These are phyloP conservation scores for Globisporangium polare DNA, from an alignment of 352 stramenopile genomes.

Conservation along the genomic window DNA sequence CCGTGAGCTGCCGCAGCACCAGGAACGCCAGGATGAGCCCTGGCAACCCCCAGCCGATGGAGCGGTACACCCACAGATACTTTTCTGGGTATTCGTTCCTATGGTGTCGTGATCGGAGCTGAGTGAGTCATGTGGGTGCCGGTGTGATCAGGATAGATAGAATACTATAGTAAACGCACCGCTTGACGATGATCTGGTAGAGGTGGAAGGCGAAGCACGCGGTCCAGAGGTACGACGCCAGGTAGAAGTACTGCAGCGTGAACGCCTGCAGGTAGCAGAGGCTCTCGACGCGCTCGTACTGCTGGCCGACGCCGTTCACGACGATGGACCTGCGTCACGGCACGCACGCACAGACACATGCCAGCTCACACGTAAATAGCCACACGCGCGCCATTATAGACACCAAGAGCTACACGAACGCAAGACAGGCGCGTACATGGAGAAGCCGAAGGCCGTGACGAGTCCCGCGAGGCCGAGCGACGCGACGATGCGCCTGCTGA, in stretches of 20 bases:
- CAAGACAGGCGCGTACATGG: slow-evolving; percentile 29
- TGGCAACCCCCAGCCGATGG: slow-evolving; percentile 62
- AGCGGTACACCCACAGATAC: slow-evolving; percentile 55
- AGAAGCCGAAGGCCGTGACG: slow-evolving; percentile 56
- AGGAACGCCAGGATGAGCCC: slow-evolving; percentile 50
- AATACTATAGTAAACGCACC: slow-evolving; percentile 21
- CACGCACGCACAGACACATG: not conserved
- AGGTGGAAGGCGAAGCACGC: slow-evolving; percentile 83
- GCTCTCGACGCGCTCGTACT: slow-evolving; percentile 39
- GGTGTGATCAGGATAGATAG: too few relatives aligned
- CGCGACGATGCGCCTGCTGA: slow-evolving; percentile 64
- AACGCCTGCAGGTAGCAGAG: slow-evolving; percentile 69
- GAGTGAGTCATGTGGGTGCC: not conserved
- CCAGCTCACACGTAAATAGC: not conserved
- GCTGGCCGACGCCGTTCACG: slow-evolving; percentile 42
- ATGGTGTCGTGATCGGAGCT: not conserved
- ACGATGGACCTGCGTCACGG: slow-evolving; percentile 42
- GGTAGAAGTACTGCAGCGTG: slow-evolving; percentile 75
- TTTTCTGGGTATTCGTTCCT: slow-evolving; percentile 75
- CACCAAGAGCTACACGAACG: not conserved
- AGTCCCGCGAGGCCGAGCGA: slow-evolving; percentile 64
- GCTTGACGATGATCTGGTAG: slow-evolving; percentile 83
- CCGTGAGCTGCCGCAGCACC: slow-evolving; percentile 64
- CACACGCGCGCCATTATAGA: not conserved
- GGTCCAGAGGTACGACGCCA: slow-evolving; percentile 83